Base-by-base conservation (phyloP, 345 rosid genomes). In the Ceriops zippeliana region DNA sequence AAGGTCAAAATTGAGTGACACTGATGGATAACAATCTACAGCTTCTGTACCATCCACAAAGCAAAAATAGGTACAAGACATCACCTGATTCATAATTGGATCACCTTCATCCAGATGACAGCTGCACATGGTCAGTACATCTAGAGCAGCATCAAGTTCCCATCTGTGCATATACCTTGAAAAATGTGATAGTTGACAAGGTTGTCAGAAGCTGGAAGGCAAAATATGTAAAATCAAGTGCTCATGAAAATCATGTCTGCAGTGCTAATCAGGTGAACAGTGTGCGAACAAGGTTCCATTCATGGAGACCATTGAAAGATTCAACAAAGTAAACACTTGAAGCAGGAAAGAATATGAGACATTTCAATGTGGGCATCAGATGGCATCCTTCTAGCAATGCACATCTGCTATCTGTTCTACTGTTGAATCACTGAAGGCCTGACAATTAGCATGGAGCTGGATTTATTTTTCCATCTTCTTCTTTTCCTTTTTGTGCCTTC, bases 81-180 rank as follows among this genome's bases (percentile, higher is more conserved):
- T 62, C 38, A 93, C 98, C 96, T 93, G 91, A 76, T 69, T 73
- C 67, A 85, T 86, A 58, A 84, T 34, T 52, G 86, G 87, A 79
- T 93, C 89, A 13, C 76, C 77, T 66, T 83, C 82, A 67, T 82
- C 74, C 68, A 91, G 86, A 83, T 93, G 97, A 74, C 96, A 93
- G 76, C 97, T 80, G 85, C 97, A 93, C 98, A 93, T 93, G 62
- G 98, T 91, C 71, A 91, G 96, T 77, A 91, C 93, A 77, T 93
- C 96, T 76, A 93, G 75, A 52, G 93, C 97, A 32, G 95, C 91
- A 77, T 89, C 83, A 58, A 89, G 96, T 79, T 91, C 97, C 98
- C 98, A 93, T 61, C 87, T 73, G 76, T 86, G 84, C 87, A 93
- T 83, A 76, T 89, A 88, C 91, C 98, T 91, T 21, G 68, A 59